phyloP scores from a whole-genome alignment of 2,329 filamentous ascomycete genomes.

The Phaeomoniella chlamydospora region DNA sequence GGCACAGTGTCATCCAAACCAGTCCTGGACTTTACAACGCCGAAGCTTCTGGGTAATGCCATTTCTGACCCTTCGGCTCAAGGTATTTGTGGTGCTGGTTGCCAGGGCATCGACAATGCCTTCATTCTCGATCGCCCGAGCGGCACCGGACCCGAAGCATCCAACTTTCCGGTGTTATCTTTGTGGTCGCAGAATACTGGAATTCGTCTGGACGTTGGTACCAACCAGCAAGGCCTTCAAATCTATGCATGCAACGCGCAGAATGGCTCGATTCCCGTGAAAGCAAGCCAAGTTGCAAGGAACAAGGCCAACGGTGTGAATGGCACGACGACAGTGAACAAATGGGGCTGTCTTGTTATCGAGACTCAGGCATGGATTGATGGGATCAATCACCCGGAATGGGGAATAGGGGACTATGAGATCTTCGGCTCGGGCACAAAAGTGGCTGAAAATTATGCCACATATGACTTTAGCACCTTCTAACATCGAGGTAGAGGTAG shows the following conservation, averaged over 20 bases:
- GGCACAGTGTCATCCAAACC: slow-evolving; percentile 60
- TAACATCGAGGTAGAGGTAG: slow-evolving; percentile 9
- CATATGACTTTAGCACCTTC: slow-evolving; percentile 27
- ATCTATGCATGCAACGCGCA: slow-evolving; percentile 71
- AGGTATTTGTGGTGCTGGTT: slow-evolving; percentile 67
- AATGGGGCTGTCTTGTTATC: slow-evolving; percentile 78
- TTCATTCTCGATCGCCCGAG: slow-evolving; percentile 30
- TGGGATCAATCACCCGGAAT: slow-evolving; percentile 80
- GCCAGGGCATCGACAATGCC: slow-evolving; percentile 65
- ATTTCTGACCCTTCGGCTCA: slow-evolving; percentile 46
- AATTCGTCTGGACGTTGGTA: slow-evolving; percentile 67
- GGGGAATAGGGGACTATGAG: slow-evolving; percentile 45
- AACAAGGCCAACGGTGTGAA: slow-evolving; percentile 40
- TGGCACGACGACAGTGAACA: slow-evolving; percentile 28
- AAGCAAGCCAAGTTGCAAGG: slow-evolving; percentile 27
- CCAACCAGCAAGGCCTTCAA: slow-evolving; percentile 78
- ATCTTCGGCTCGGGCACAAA: slow-evolving; percentile 24
- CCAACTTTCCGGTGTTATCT: slow-evolving; percentile 37
- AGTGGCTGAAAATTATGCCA: slow-evolving; percentile 26
- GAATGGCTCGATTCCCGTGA: slow-evolving; percentile 44
- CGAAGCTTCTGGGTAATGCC: slow-evolving; percentile 65
- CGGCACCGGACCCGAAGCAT: slow-evolving; percentile 12
- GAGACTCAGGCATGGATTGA: slow-evolving; percentile 93
- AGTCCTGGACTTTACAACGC: slow-evolving; percentile 49
- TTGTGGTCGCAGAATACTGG: slow-evolving; percentile 57